These are phyloP conservation scores for Pseudoneurospora amorphoporcata DNA, from an alignment of 495 filamentous ascomycete species.

Conservation along the genomic window DNA sequence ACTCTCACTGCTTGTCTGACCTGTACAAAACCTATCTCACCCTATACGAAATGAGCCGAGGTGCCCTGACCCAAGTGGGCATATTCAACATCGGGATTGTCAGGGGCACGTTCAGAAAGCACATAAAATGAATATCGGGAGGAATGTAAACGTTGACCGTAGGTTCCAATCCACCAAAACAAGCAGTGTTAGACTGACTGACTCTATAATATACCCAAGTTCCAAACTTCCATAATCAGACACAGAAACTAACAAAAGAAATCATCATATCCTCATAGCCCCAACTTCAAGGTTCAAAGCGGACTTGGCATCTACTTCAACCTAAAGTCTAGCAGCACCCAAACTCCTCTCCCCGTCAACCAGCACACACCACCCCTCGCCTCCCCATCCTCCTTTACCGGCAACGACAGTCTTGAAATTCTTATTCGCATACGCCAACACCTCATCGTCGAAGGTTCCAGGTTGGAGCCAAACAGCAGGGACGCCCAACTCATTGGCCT, in stretches of 20 bases:
- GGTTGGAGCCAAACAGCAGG: conserved; percentile 86
- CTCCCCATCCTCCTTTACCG: conserved; percentile 53
- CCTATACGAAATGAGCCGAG: too few species aligned
- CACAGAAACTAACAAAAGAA: neutral
- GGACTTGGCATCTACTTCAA: conserved; percentile 5
- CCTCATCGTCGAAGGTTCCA: conserved; percentile 68
- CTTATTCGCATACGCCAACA: conserved; percentile 54
- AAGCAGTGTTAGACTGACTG: neutral
- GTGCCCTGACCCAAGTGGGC: too few species aligned
- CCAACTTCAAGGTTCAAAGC: neutral
- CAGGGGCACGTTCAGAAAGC: too few species aligned
- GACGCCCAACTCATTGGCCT: conserved; percentile 72
- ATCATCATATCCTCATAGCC: neutral
- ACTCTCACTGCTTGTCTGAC: too few species aligned
- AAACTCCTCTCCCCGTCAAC: conserved; percentile 75
- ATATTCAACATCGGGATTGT: too few species aligned
- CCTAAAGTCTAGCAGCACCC: conserved; percentile 43
- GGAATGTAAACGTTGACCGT: neutral
- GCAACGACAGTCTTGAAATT: conserved; percentile 59
- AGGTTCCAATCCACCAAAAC: neutral
- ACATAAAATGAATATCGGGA: too few species aligned
- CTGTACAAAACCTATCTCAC: too few species aligned
- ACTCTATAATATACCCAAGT: neutral
- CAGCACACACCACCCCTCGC: conserved; percentile 84
- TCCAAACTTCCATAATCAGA: neutral